Base-by-base conservation (phyloP, 192 early-diverging fungal species). In the Backusella psychrophila region DNA sequence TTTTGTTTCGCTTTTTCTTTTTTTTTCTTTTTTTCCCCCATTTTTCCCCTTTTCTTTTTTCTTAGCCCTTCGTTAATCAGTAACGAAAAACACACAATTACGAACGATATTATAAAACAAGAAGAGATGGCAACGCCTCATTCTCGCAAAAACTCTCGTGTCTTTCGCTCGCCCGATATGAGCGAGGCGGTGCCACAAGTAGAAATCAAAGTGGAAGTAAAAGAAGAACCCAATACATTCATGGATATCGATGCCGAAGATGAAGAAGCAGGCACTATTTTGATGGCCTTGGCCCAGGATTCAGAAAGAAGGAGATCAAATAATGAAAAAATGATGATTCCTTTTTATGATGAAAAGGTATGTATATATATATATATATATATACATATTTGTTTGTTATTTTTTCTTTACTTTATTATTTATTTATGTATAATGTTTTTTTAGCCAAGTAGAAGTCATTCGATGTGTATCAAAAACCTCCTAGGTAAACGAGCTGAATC, bases 231-330 rank as follows among this genome's bases (percentile, higher is more conserved):
- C 21, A 29, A 35, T n/a, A 70, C 11, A 6, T 49, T 49, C 0
- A 71, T 71, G 70, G 42, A 71, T 41, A 71, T 71, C 15, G 70
- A 71, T 33, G 70, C 70, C 0, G 70, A 71, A 14, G 70, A 71
- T 31, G 70, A 46, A 71, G 70, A 71, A 31, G 70, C 70, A 9
- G 70, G 70, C 15, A 71, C 70, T 9, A 71, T 71, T 9, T 71
- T 71, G 39, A 71, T 71, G 70, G 35, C 70, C 12, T 71, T 71
- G 21, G 70, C 70, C 31, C 70, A 71, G 21, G 39, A 71, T 8
- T 39, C 70, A 33, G 39, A 46, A 31, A 46, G 70, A 71, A 46
- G 41, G 26, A 68, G 29, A 68, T 49, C 46, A 49, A 35, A 68
- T 0, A 35, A 31, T 31, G 34, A 36, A 17, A 29, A 12, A 31